A percentile compares a stretch with the other conserved stretches of the same genome.
Evolutionary conservation across 306 rosid species (phyloP).

Genomic region (Gynostemma pentaphyllum): DNA sequence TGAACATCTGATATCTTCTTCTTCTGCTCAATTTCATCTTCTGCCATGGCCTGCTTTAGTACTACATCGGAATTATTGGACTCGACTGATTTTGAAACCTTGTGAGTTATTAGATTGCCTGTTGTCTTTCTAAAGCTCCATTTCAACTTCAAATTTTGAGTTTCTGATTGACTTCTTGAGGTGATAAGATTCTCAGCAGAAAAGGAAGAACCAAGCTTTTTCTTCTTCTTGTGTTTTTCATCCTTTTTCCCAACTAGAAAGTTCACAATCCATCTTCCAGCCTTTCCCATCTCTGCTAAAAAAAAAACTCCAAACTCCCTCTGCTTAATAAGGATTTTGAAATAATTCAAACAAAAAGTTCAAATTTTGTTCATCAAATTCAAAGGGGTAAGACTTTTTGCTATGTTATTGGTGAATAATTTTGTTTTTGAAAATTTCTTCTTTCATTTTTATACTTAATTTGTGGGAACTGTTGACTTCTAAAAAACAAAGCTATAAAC

Average conservation of each 20-base stretch:
- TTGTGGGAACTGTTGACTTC: conserved; percentile 8
- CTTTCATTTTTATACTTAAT: conserved; percentile 2
- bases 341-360: not conserved
- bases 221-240: conserved; percentile 28
- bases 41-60: conserved; percentile 15
- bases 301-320: not conserved
- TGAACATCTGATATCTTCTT: conserved; percentile 7
- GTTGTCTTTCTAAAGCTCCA: conserved; percentile 68
- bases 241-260: conserved; percentile 54
- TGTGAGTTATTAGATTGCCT: conserved; percentile 23
- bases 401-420: conserved; percentile 3
- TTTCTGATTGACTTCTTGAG: conserved; percentile 17
- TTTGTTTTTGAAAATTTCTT: not conserved
- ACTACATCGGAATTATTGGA: conserved; percentile 19
- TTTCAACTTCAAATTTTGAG: conserved; percentile 40
- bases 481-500: not conserved
- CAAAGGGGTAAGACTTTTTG: not conserved
- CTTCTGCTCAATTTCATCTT: no score
- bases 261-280: conserved; percentile 69
- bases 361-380: conserved; percentile 3
- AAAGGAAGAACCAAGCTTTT: conserved; percentile 8
- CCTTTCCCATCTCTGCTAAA: conserved; percentile 46
- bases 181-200: conserved; percentile 10
- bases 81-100: conserved; percentile 40
- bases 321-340: not conserved